Percentiles rank a stretch among this genome's conserved stretches.
These are phyloP conservation scores for Tylopilus felleus DNA, from an alignment of 768 basidiomycete genomes.

Conservation along the genomic window DNA sequence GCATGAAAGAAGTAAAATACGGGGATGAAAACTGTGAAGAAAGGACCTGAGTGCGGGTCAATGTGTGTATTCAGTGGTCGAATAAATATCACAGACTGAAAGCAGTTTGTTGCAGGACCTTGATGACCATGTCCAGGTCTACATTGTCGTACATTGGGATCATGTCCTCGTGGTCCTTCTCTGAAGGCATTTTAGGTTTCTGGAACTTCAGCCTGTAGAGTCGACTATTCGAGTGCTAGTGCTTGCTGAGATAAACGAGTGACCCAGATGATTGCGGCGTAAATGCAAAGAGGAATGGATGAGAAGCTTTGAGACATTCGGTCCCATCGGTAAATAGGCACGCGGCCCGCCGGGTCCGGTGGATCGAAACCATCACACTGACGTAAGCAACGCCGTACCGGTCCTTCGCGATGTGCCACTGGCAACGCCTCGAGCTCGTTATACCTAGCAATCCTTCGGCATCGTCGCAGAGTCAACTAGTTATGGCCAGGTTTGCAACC, in stretches of 20 bases:
- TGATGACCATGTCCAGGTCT: constrained; percentile 75
- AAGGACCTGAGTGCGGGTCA: constrained; percentile 55
- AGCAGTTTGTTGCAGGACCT: constrained; percentile 71
- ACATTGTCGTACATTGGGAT: constrained; percentile 63
- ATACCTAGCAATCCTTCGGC: no score
- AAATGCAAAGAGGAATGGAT: background rate
- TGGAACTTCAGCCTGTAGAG: background rate
- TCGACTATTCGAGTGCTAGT: background rate
- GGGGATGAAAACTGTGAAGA: constrained; percentile 80
- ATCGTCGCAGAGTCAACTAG: background rate
- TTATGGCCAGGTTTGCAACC: no score
- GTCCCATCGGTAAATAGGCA: no score
- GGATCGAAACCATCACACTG: no score
- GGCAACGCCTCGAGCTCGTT: no score
- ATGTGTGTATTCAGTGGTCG: background rate
- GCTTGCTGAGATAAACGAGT: background rate
- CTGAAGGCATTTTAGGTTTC: constrained; percentile 15
- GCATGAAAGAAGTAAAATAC: constrained; percentile 76
- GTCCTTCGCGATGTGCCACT: no score
- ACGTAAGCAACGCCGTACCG: no score
- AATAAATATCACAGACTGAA: constrained; percentile 58
- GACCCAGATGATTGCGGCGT: background rate
- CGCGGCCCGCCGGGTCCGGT: no score
- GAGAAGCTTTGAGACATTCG: no score
- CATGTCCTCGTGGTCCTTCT: constrained; percentile 29